Base-by-base conservation (phyloP, 2,329 filamentous ascomycete genomes). In the Gnomoniopsis sp. region DNA sequence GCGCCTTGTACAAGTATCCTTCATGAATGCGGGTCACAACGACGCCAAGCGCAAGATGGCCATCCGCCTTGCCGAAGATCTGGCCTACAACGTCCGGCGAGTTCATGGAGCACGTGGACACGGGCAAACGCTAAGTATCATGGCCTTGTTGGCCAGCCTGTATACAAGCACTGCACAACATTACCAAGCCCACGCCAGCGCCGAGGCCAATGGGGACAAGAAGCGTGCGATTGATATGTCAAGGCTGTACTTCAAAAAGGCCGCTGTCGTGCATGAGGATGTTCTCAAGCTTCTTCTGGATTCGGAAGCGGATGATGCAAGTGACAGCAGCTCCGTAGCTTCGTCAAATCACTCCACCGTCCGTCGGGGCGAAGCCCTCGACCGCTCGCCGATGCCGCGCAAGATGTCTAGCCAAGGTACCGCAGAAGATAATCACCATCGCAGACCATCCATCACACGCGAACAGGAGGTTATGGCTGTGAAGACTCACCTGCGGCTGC, bases 1-100 rank as follows among this genome's bases (percentile, higher is more conserved):
- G 2, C 36, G 51, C 23, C 51, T 53, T 17, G 51, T 53, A 3
- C 51, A 53, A 26, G 51, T 23, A 23, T 53, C 51, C 36, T 53
- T 53, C 38, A 26, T 19, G 23, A 43, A n/a, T 12, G 51, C 51
- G 4, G 33, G 33, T 14, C 26, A 30, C 21, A 17, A 2, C 17
- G 51, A 53, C 38, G n/a, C 38, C 22, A 38, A 53, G 22, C 36
- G 51, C 33, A 53, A 53, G 38, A 10, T 19, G 14, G 36, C 51
- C 23, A 53, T 46, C 51, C 51, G 36, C 17, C 36, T 53, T 4
- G 36, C 51, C 3, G 51, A 53, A n/a, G 51, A 53, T 23, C 36
- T 53, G 51, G 51, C 51, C 38, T 53, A 53, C 51, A 53, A 53
- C 14, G 51, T 53, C 15, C 51, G 51, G 10, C 38, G 49, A 3